Evolutionary conservation across 2,329 filamentous ascomycete genomes (phyloP).

Genomic region (Sclerotinia nivalis): DNA sequence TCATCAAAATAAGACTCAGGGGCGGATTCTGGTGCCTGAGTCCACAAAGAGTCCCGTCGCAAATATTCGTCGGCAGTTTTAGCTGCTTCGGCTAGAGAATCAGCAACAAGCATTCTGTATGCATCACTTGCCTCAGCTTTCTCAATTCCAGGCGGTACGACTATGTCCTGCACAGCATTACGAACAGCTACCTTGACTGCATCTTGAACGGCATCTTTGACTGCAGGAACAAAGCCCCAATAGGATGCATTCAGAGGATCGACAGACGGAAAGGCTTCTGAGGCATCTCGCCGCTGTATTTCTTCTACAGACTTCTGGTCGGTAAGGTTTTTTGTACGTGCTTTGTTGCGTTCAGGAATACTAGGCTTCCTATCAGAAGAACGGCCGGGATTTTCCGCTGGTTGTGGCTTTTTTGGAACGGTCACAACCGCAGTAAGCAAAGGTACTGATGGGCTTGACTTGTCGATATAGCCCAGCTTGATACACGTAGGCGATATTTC

Average conservation of each 20-base stretch:
- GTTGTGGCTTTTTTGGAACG: conserved; percentile 8
- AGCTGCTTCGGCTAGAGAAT: conserved; percentile 33
- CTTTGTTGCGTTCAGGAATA: conserved; percentile 16
- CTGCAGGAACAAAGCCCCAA: conserved; percentile 37
- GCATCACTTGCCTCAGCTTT: conserved; percentile 31
- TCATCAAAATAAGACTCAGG: neutral
- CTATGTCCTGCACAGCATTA: conserved; percentile 34
- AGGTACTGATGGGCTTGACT: conserved; percentile 17
- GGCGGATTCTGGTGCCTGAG: conserved; percentile 8
- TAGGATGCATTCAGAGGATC: conserved; percentile 34
- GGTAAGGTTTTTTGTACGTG: neutral
- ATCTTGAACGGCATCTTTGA: conserved; percentile 36
- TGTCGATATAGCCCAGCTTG: conserved; percentile 21
- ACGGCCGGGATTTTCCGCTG: neutral
- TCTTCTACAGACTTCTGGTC: conserved; percentile 25
- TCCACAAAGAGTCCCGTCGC: conserved; percentile 31
- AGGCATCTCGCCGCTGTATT: conserved; percentile 6
- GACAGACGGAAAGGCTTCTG: conserved; percentile 5
- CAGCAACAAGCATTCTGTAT: conserved; percentile 34
- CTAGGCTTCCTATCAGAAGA: conserved; percentile 6
- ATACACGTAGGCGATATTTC: conserved; percentile 22
- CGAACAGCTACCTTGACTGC: conserved; percentile 37
- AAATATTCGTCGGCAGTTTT: conserved; percentile 36
- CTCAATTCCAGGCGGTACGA: conserved; percentile 30
- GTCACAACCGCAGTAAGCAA: conserved; percentile 21